Evolutionary conservation across 768 basidiomycete species (phyloP), one percentile per base, ranked within the genome.

Genomic region (Suillus paluster): DNA sequence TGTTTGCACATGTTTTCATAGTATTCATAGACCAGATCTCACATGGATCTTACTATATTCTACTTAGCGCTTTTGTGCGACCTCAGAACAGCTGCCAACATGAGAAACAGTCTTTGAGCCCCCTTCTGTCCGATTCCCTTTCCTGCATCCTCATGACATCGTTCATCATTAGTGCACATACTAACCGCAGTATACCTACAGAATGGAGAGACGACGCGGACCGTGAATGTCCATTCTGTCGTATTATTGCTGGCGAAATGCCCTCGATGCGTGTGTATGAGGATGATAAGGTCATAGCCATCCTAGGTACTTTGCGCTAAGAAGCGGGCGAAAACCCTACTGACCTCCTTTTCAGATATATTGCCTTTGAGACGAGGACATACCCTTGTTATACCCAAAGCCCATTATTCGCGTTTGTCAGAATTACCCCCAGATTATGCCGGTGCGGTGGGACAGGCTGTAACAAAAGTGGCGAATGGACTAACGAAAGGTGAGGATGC

Each of bases 361-460:
- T 72, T 88, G 44, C 90, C 90, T 2, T 71, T 92, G 41, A 76
- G 90, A 49, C 78, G 72, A 33, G 90, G 90, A 3, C 90, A 91
- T 71, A 84, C 85, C 15, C 82, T 92, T 9, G 84, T 91, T 19
- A 83, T 92, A 68, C 89, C 90, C 15, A 91, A 90, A 67, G 69
- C 72, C 14, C 90, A 91, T 68, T 80, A 80, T 61, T 75, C 85
- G 25, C 78, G 85, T 36, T 73, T 92, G 17, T 89, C 89, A 2
- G 90, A 91, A 44, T 79, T 91, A 11, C 85, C 88, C 6, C 69
- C 80, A 14, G 85, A 86, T 36, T 78, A 81, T 68, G 87, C 89
- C 3, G 83, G 81, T 9, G 84, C 86, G 14, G 70, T 82, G 10
- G 90, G 90, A 14, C 74, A 77, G 66, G 83, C 83, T 2, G 80